Evolutionary conservation across 306 rosid species (phyloP).

Genomic region (Cucurbita argyrosperma): DNA sequence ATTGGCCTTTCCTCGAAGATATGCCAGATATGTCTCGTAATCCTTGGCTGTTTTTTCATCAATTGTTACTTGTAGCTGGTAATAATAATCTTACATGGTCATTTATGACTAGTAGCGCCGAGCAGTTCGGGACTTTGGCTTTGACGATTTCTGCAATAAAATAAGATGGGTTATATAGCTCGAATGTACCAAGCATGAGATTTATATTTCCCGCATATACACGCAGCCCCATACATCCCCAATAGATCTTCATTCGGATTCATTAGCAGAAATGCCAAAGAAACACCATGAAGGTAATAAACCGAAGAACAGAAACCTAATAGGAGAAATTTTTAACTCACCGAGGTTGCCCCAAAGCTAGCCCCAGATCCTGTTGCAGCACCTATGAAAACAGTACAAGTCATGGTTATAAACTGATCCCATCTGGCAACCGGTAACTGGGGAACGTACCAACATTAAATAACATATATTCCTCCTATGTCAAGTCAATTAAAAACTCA

Average conservation of each 20-base stretch:
- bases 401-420: background rate
- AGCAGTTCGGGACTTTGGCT: conserved; percentile 54
- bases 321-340: conserved; percentile 25
- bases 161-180: background rate
- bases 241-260: background rate
- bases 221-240: background rate
- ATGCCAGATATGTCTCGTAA: background rate
- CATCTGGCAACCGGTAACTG: background rate
- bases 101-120: conserved; percentile 40
- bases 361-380: conserved; percentile 67
- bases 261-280: too few species aligned
- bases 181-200: background rate
- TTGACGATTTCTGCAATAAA: conserved; percentile 54
- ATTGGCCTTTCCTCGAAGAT: background rate
- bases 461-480: background rate
- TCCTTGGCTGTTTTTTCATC: background rate
- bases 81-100: background rate
- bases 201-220: background rate
- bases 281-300: background rate
- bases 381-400: conserved; percentile 30
- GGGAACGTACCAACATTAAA: background rate
- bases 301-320: conserved; percentile 1
- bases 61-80: background rate
- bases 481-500: background rate
- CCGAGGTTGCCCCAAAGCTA: conserved; percentile 71